A percentile compares a stretch with the other conserved stretches of the same genome.
Conservation (phyloP, 1,284 basidiomycete species). For the Blastosporella zonata region DNA sequence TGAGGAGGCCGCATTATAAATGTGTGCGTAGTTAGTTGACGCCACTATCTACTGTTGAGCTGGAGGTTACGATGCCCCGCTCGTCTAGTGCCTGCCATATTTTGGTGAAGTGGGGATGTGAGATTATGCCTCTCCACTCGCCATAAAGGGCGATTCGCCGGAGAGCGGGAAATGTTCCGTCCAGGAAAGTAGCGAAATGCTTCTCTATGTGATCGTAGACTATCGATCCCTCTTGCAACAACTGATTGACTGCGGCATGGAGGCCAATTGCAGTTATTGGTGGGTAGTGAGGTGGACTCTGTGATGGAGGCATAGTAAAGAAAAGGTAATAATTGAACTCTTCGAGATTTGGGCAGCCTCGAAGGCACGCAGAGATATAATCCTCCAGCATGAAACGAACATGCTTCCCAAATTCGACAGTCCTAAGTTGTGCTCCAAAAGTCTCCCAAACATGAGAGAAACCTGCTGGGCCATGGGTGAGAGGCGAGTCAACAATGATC, state of each 20-base stretch:
- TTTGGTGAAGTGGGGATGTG: slow-evolving; percentile 31
- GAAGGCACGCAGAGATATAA: slow-evolving; percentile 43
- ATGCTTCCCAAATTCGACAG: slow-evolving; percentile 55
- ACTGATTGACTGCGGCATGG: slow-evolving; percentile 43
- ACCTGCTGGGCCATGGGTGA: slow-evolving; percentile 27
- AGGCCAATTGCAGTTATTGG: slow-evolving; percentile 46
- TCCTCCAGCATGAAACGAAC: slow-evolving; percentile 50
- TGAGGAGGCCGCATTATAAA: too few relatives aligned
- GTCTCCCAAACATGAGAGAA: slow-evolving; percentile 44
- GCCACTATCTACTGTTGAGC: too few relatives aligned
- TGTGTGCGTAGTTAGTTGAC: too few relatives aligned
- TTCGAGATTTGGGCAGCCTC: slow-evolving; percentile 43
- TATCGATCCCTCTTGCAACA: slow-evolving; percentile 33
- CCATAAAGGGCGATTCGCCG: slow-evolving; percentile 44
- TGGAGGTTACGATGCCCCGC: slow-evolving; percentile 11
- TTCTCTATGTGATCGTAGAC: slow-evolving; percentile 42
- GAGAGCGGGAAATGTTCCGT: slow-evolving; percentile 37
- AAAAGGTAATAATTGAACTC: slow-evolving; percentile 56
- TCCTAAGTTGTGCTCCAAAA: slow-evolving; percentile 48
- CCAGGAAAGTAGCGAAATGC: slow-evolving; percentile 44
- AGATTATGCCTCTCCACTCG: slow-evolving; percentile 40
- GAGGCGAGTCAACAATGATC: slow-evolving; percentile 45
- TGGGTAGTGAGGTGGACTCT: slow-evolving; percentile 28
- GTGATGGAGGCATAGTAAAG: slow-evolving; percentile 40
- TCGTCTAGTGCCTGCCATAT: slow-evolving; percentile 18